A percentile compares a stretch with the other conserved stretches of the same genome.
phyloP scores from a whole-genome alignment of 2,329 filamentous ascomycete species.

The Rutstroemia sp. region DNA sequence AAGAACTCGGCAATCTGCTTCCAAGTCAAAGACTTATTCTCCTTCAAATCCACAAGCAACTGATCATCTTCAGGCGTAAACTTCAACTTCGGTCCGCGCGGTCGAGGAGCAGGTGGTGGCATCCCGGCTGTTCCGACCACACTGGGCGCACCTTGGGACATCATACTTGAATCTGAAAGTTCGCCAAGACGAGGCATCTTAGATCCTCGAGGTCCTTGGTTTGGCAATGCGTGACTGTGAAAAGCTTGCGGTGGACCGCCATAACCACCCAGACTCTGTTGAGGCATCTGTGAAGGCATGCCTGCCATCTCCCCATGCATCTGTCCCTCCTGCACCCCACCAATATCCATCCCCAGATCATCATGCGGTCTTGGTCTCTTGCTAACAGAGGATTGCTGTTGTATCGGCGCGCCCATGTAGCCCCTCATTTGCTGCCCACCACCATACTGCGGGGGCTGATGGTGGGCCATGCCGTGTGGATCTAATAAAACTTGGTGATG shows the following conservation, averaged over 20 bases:
- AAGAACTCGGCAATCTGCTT: constrained; percentile 98
- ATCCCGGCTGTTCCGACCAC: constrained; percentile 83
- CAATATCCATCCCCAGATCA: constrained; percentile 44
- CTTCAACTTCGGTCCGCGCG: constrained; percentile 83
- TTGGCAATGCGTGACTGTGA: constrained; percentile 75
- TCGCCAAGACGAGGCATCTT: constrained; percentile 59
- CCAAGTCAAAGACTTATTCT: constrained; percentile 92
- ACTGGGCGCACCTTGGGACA: constrained; percentile 60
- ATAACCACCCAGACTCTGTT: constrained; percentile 44
- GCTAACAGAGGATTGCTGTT: constrained; percentile 25
- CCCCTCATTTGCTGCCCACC: constrained; percentile 41
- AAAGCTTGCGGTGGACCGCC: constrained; percentile 34
- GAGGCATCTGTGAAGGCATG: constrained; percentile 49
- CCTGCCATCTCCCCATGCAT: constrained; percentile 31
- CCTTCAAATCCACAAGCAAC: constrained; percentile 81
- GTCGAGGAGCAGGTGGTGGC: constrained; percentile 73
- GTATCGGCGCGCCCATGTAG: constrained; percentile 36
- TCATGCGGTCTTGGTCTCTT: constrained; percentile 47
- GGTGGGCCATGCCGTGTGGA: constrained; percentile 45
- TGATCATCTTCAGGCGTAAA: constrained; percentile 91
- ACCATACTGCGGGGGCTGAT: constrained; percentile 38
- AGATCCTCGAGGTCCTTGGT: constrained; percentile 56
- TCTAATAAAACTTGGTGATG: constrained; percentile 49
- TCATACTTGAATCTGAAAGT: constrained; percentile 33
- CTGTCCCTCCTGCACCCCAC: constrained; percentile 38